phyloP scores from a whole-genome alignment of 2,329 filamentous ascomycete genomes.

The Aspergillus nomiae region DNA sequence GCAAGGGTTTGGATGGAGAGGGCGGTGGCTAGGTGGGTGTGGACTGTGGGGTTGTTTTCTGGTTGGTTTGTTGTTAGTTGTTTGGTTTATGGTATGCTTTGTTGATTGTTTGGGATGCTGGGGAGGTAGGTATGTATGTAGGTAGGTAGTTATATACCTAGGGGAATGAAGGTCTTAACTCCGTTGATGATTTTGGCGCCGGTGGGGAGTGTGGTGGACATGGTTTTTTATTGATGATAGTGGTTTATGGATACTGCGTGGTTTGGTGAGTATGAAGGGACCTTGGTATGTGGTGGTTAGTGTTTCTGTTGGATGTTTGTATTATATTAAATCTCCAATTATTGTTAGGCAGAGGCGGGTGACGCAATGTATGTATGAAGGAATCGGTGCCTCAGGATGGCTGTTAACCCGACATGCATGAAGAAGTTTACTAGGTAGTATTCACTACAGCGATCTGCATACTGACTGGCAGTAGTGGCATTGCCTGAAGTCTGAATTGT shows the following conservation, averaged over 20 bases:
- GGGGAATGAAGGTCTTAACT: conserved; percentile 35
- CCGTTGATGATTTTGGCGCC: conserved; percentile 29
- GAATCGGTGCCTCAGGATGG: not conserved
- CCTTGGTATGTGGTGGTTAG: too few species aligned
- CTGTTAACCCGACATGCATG: not conserved
- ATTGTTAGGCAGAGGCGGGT: not conserved
- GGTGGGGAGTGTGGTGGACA: conserved; percentile 10
- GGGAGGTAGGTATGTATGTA: not conserved
- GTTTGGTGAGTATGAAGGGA: not conserved
- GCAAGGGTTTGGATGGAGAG: conserved; percentile 50
- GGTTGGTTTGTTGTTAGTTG: conserved; percentile 19
- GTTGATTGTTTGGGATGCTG: not conserved
- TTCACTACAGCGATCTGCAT: not conserved
- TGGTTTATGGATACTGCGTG: not conserved
- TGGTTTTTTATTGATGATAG: not conserved
- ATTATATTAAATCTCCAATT: not conserved
- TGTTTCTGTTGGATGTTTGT: not conserved
- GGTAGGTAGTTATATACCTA: conserved; percentile 24
- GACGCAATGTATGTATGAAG: not conserved
- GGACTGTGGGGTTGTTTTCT: conserved; percentile 60
- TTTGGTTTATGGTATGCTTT: not conserved
- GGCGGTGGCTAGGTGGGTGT: conserved; percentile 52
- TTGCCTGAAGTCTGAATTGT: not conserved
- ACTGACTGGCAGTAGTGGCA: not conserved
- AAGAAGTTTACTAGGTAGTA: not conserved